Conservation (phyloP, 352 stramenopile species). For the Pythium volutum region DNA sequence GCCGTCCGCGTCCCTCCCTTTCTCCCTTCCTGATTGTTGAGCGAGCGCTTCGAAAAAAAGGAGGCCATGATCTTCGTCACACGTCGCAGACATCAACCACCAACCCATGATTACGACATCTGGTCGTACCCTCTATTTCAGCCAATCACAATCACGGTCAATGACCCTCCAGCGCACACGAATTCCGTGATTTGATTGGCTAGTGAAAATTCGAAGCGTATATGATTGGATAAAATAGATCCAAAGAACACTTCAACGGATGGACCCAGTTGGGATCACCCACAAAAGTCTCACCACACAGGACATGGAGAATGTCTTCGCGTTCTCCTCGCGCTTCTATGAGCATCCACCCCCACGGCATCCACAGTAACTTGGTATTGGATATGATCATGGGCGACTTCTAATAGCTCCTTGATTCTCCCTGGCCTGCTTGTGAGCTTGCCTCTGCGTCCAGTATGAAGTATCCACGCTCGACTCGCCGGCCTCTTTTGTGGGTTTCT, state of each 20-base stretch:
- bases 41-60: no score
- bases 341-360: no score
- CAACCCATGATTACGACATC: conserved; percentile 15
- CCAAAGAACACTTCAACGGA: background rate
- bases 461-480: background rate
- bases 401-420: background rate
- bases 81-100: conserved; percentile 11
- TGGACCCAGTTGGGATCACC: no score
- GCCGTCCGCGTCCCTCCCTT: no score
- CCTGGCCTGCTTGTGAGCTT: no score
- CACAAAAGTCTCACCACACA: conserved; percentile 1
- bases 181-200: conserved; percentile 16
- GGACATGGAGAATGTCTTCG: background rate
- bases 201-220: background rate
- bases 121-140: background rate
- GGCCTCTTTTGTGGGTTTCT: background rate
- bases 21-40: no score
- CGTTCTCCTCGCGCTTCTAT: background rate
- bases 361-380: no score
- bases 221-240: conserved; percentile 24
- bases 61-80: conserved; percentile 1
- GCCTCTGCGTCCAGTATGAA: no score
- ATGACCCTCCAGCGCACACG: conserved; percentile 12
- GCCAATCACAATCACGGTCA: conserved; percentile 9
- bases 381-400: no score